Evolutionary conservation across 805 yeast species (phyloP), one percentile per base, ranked within the genome.

Genomic region (Grigorovia transvaalensis): DNA sequence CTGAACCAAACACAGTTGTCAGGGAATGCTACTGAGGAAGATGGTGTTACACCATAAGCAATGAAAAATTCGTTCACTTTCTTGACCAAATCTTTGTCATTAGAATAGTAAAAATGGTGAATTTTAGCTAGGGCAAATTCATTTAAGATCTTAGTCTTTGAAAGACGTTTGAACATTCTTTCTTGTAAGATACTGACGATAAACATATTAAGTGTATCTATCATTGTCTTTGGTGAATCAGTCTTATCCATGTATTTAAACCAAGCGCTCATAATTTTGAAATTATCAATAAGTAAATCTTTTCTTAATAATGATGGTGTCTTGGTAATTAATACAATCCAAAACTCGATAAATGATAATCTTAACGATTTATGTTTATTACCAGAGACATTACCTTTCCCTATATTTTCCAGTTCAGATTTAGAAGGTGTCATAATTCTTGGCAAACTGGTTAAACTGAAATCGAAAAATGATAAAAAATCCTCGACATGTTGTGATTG

Each of bases 141-240:
- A 58, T 87, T 88, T 60, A 91, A 76, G 15, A 89, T 76, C 54
- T 80, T 79, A 54, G 88, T 77, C 63, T 89, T 90, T 0, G 88
- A 77, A 54, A 82, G 71, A 59, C 81, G 83, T 57, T 79, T 79
- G 62, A 81, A 84, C 12, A 76, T 68, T 2, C 71, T 60, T 57
- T 90, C 97, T 29, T 69, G 64, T 40, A 88, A 60, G 2, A 90
- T 75, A 20, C 71, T 69, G 1, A 68, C 61, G 17, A 74, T 78
- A 52, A 88, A 69, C 27, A 80, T 73, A 0, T 66, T 63, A 2
- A 87, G 51, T 0, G 83, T 70, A 20, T 62, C 50, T 0, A 52
- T 51, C 12, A 82, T 61, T 2, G 75, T 50, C 0, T 70, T 71
- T 7, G 67, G 62, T 9, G 80, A 69, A 62, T 88, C 96, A 20